A percentile compares a stretch with the other conserved stretches of the same genome.
Conservation (phyloP, 495 filamentous ascomycete species). For the Evernia prunastri region DNA sequence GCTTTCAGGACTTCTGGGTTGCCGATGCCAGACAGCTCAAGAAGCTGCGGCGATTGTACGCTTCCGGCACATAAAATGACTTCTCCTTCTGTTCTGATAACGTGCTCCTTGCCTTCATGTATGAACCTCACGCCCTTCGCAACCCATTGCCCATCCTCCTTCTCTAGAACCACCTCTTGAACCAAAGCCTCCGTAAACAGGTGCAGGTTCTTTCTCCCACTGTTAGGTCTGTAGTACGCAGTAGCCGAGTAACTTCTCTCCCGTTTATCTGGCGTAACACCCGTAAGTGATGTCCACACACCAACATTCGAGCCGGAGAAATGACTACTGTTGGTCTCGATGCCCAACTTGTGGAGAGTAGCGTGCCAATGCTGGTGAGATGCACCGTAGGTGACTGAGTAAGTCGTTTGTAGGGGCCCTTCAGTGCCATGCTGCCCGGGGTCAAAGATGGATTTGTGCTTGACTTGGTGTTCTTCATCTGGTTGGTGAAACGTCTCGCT, state of each 20-base stretch:
- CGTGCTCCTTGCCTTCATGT: slow-evolving; percentile 22
- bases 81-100: slow-evolving; percentile 36
- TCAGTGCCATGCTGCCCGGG: slow-evolving; percentile 33
- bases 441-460: slow-evolving; percentile 30
- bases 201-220: slow-evolving; percentile 42
- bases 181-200: slow-evolving; percentile 45
- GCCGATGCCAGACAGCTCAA: slow-evolving; percentile 52
- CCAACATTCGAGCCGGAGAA: slow-evolving; percentile 41
- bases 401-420: slow-evolving; percentile 42
- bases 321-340: slow-evolving; percentile 36
- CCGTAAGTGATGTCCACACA: slow-evolving; percentile 38
- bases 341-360: slow-evolving; percentile 37
- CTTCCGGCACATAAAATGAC: slow-evolving; percentile 48
- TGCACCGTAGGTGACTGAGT: slow-evolving; percentile 37
- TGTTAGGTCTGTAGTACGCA: slow-evolving; percentile 38
- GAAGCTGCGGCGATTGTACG: slow-evolving; percentile 46
- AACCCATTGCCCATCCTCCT: slow-evolving; percentile 28
- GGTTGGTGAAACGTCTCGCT: slow-evolving; percentile 43
- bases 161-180: slow-evolving; percentile 31
- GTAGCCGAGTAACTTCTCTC: slow-evolving; percentile 44
- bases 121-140: slow-evolving; percentile 34
- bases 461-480: slow-evolving; percentile 29
- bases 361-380: slow-evolving; percentile 45
- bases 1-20: slow-evolving; percentile 33
- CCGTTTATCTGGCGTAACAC: slow-evolving; percentile 40